Base-by-base conservation (phyloP, 225 moss, liverwort and hornwort genomes). In the Asterella californica region DNA sequence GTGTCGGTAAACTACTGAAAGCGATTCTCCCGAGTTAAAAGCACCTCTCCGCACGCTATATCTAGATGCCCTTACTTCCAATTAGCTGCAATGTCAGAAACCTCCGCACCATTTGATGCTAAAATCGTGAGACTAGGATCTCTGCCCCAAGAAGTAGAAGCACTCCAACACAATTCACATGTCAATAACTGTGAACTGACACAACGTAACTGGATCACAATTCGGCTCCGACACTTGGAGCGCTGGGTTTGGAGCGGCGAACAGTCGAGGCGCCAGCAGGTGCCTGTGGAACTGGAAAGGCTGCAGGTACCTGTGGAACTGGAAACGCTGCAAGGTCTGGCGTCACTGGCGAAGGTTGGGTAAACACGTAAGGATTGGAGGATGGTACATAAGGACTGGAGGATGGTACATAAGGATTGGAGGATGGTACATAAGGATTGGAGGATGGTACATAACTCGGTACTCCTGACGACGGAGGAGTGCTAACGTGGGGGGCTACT, bases 221-320 rank as follows among this genome's bases (percentile, higher is more conserved):
- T 0, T 30, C 0, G 30, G 49, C 48, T 38, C 42, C 70, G 70
- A 38, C 70, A 70, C 8, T 30, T 4, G 49, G 50, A 33, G 74
- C 9, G 36, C 5, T 75, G 10, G 10, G 0, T 59, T n/a, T 25
- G 10, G 75, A 38, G 59, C 55, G 55, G 17, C 18, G 3, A 55
- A 15, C 18, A 3, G 65, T 65, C 32, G 33, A 57, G 55, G 75
- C 33, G 37, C 75, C 57, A 8, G 6, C 36, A 36, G 75, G 75
- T 38, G 75, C 75, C 75, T 55, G 22, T 37, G 75, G 75, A 37
- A 76, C 36, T 25, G 75, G 59, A 38, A 76, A 60, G 37, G 18
- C 57, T 9, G 6, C 36, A 36, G 75, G 75, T 38, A 59, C 75
- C 75, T 55, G 22, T 24, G 75, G 75, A 37, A 76, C 36, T 25